phyloP scores from a whole-genome alignment of 108 stramenopile species.

The Mediolabrus comicus region DNA sequence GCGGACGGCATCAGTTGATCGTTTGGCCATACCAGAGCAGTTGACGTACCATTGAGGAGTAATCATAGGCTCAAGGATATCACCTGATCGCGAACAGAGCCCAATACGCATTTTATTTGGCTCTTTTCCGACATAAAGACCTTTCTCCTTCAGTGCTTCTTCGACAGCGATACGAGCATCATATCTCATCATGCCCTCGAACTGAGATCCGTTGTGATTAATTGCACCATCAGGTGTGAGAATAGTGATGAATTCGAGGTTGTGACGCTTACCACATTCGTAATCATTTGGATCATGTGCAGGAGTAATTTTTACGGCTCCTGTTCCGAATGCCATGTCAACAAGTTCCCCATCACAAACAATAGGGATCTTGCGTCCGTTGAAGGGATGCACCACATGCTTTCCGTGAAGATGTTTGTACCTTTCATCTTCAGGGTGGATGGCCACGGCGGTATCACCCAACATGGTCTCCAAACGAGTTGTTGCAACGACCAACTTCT shows the following conservation, averaged over 20 bases:
- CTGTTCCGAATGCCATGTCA: constrained; percentile 98
- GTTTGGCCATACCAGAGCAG: constrained; percentile 94
- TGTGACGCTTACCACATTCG: constrained; percentile 96
- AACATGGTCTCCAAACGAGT: constrained; percentile 99
- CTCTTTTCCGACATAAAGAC: constrained; percentile 92
- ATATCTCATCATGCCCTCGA: constrained; percentile 97
- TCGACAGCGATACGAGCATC: constrained; percentile 97
- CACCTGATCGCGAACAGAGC: constrained; percentile 95
- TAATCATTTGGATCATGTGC: constrained; percentile 99
- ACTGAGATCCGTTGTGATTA: constrained; percentile 85
- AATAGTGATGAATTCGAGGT: constrained; percentile 92
- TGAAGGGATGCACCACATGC: constrained; percentile 94
- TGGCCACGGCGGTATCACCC: constrained; percentile 98
- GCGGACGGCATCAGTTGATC: constrained; percentile 91
- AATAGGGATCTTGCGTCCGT: constrained; percentile 91
- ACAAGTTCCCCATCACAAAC: constrained; percentile 91
- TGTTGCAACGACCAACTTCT: constrained; percentile 96
- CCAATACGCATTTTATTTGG: constrained; percentile 97
- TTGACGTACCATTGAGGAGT: constrained; percentile 99
- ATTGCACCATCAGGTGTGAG: constrained; percentile 91
- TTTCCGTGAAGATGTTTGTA: constrained; percentile 98
- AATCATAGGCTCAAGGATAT: constrained; percentile 98
- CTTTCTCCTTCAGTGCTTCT: constrained; percentile 92
- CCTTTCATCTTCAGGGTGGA: constrained; percentile 96
- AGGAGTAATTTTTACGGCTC: constrained; percentile 99